Percentiles rank a stretch among this genome's conserved stretches.
phyloP scores from a whole-genome alignment of 2,329 filamentous ascomycete species.

The Dothistroma septosporum region DNA sequence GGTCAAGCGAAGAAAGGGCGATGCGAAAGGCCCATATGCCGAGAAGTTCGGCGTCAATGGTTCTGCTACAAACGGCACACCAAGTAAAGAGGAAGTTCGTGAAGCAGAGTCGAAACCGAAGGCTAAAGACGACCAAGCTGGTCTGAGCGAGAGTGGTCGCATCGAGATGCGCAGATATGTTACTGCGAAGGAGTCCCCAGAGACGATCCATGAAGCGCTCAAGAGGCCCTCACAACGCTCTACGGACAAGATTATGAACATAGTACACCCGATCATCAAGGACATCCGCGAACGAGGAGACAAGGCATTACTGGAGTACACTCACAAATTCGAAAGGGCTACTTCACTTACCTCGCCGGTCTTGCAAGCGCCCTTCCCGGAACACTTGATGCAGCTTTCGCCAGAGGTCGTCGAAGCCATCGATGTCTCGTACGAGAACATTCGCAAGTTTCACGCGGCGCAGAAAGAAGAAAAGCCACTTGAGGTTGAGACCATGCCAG shows the following conservation, averaged over 20 bases:
- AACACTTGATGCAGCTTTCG: slow-evolving; percentile 77
- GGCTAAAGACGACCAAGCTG: slow-evolving; percentile 49
- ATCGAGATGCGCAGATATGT: slow-evolving; percentile 83
- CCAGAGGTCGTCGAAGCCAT: slow-evolving; percentile 87
- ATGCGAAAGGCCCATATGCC: slow-evolving; percentile 91
- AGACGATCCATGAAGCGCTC: slow-evolving; percentile 68
- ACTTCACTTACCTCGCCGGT: slow-evolving; percentile 86
- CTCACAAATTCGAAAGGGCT: slow-evolving; percentile 96
- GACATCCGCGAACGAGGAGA: slow-evolving; percentile 81
- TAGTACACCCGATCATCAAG: slow-evolving; percentile 87
- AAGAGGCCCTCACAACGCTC: slow-evolving; percentile 91
- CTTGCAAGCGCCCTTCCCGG: slow-evolving; percentile 80
- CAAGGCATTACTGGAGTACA: slow-evolving; percentile 83
- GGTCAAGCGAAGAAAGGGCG: slow-evolving; percentile 86
- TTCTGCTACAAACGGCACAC: slow-evolving; percentile 21
- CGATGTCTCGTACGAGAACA: slow-evolving; percentile 90
- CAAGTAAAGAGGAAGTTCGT: slow-evolving; percentile 41
- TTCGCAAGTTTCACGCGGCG: slow-evolving; percentile 86
- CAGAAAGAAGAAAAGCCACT: slow-evolving; percentile 81
- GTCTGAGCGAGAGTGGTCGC: slow-evolving; percentile 47
- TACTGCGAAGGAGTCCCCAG: slow-evolving; percentile 58
- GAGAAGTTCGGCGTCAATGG: slow-evolving; percentile 68
- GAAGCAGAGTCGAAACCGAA: slow-evolving; percentile 54
- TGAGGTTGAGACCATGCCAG: slow-evolving; percentile 93
- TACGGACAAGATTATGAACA: slow-evolving; percentile 86